Conservation (phyloP, 2,329 filamentous ascomycete genomes). For the Lecanoromycetidae sp. region DNA sequence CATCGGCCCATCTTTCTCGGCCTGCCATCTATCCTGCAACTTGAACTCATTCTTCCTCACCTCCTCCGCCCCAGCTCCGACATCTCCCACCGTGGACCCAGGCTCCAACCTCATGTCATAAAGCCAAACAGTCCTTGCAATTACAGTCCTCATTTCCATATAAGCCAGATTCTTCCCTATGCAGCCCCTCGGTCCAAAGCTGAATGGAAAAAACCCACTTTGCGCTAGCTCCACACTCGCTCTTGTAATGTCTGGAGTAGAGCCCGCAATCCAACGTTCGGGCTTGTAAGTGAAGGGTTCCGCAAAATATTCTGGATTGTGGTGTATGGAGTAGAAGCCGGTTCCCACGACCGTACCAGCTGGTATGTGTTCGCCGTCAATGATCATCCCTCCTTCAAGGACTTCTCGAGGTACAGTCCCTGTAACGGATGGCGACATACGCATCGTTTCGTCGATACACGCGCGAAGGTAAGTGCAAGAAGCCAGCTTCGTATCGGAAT, state of each 20-base stretch:
- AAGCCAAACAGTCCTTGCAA: slow-evolving; percentile 23
- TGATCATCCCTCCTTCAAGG: slow-evolving; percentile 32
- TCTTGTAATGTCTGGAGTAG: background rate
- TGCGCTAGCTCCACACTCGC: slow-evolving; percentile 25
- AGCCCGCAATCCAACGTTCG: slow-evolving; percentile 32
- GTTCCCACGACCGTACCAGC: slow-evolving; percentile 35
- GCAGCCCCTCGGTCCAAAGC: slow-evolving; percentile 26
- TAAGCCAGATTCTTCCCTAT: slow-evolving; percentile 51
- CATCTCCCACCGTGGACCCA: background rate
- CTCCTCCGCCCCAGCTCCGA: background rate
- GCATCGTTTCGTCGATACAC: slow-evolving; percentile 30
- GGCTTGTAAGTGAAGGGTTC: slow-evolving; percentile 22
- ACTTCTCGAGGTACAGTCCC: slow-evolving; percentile 31
- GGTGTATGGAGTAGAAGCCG: slow-evolving; percentile 32
- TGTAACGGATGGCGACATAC: slow-evolving; percentile 25
- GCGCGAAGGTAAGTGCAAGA: slow-evolving; percentile 33
- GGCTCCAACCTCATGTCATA: slow-evolving; percentile 4
- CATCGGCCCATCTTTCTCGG: background rate
- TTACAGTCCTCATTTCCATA: slow-evolving; percentile 35
- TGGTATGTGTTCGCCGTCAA: slow-evolving; percentile 36
- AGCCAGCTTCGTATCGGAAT: slow-evolving; percentile 26
- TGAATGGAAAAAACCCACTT: slow-evolving; percentile 32
- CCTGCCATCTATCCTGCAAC: background rate
- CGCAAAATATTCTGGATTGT: slow-evolving; percentile 25
- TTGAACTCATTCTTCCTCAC: background rate